Percentiles rank a stretch among this genome's conserved stretches.
Evolutionary conservation across 2,329 filamentous ascomycete species (phyloP).

Genomic region (Fusarium chuoi): DNA sequence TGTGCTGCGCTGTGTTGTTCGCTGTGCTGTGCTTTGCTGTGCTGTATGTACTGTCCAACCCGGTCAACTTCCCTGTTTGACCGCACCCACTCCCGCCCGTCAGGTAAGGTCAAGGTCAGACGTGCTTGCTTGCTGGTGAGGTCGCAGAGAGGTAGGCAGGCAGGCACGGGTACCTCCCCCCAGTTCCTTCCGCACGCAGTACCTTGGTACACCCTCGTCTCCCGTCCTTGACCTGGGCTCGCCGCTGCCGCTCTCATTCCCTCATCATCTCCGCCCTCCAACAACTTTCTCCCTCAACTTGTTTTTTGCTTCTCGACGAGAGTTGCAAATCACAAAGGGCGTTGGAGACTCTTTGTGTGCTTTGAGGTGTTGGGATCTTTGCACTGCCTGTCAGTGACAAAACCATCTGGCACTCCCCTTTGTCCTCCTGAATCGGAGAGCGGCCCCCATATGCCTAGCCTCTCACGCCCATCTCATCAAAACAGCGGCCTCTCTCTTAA

Average conservation of each 20-base stretch:
- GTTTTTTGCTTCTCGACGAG: slow-evolving; percentile 43
- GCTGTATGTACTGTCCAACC: slow-evolving; percentile 31
- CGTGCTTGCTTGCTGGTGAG: not conserved
- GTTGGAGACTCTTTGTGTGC: slow-evolving; percentile 33
- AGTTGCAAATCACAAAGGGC: slow-evolving; percentile 44
- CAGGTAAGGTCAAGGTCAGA: slow-evolving; percentile 34
- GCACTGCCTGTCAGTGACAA: slow-evolving; percentile 29
- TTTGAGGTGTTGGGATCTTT: slow-evolving; percentile 36
- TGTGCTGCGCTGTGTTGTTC: slow-evolving; percentile 26
- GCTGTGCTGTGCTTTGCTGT: slow-evolving; percentile 15
- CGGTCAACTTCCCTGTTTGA: slow-evolving; percentile 44
- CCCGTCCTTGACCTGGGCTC: slow-evolving; percentile 36
- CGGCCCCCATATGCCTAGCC: slow-evolving; percentile 25
- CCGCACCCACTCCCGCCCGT: slow-evolving; percentile 42
- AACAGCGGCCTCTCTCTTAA: slow-evolving; percentile 43
- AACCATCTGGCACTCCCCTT: slow-evolving; percentile 16
- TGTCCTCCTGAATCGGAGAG: slow-evolving; percentile 39
- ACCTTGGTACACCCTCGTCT: slow-evolving; percentile 44
- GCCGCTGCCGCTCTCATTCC: slow-evolving; percentile 44
- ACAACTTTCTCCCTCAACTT: slow-evolving; percentile 46
- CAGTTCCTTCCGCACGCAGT: slow-evolving; percentile 33
- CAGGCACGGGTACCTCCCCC: slow-evolving; percentile 18
- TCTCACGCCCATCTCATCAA: slow-evolving; percentile 37
- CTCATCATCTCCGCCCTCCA: slow-evolving; percentile 48
- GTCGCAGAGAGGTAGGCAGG: slow-evolving; percentile 1